phyloP scores from a whole-genome alignment of 768 basidiomycete genomes.

The Suillus occidentalis region DNA sequence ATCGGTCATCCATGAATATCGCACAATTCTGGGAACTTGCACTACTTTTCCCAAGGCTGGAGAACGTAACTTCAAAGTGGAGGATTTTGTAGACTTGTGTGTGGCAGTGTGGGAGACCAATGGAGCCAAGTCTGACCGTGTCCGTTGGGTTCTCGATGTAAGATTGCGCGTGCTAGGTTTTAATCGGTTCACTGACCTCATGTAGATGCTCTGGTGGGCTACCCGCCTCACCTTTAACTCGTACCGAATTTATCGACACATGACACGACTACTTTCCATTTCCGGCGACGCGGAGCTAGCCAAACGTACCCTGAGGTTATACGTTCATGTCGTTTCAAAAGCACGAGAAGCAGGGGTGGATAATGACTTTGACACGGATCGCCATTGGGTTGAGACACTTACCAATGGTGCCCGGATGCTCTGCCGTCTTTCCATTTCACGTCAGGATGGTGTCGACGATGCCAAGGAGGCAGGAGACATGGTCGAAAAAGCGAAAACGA shows the following conservation, averaged over 20 bases:
- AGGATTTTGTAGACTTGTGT: conserved; percentile 79
- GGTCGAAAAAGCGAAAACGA: conserved; percentile 58
- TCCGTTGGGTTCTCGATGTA: conserved; percentile 83
- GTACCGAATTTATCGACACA: conserved; percentile 79
- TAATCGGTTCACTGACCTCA: background rate
- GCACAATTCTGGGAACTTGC: conserved; percentile 61
- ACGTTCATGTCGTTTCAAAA: conserved; percentile 83
- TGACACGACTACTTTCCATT: conserved; percentile 70
- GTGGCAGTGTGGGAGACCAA: conserved; percentile 81
- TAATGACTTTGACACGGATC: conserved; percentile 61
- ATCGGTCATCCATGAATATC: conserved; percentile 70
- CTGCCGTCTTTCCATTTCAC: conserved; percentile 47
- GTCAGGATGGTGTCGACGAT: conserved; percentile 53
- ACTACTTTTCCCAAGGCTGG: conserved; percentile 84
- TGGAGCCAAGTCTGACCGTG: conserved; percentile 59
- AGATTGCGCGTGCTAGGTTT: conserved; percentile 21
- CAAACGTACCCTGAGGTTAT: conserved; percentile 74
- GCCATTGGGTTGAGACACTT: conserved; percentile 74
- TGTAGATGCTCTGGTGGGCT: conserved; percentile 89
- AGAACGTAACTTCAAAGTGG: conserved; percentile 72
- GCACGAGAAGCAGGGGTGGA: conserved; percentile 56
- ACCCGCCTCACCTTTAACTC: conserved; percentile 94
- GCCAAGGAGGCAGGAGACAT: conserved; percentile 60
- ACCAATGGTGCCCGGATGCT: conserved; percentile 79
- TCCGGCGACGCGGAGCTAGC: conserved; percentile 62